A percentile compares a stretch with the other conserved stretches of the same genome.
Evolutionary conservation across 2,329 filamentous ascomycete species (phyloP).

Genomic region (Eutypa lata): DNA sequence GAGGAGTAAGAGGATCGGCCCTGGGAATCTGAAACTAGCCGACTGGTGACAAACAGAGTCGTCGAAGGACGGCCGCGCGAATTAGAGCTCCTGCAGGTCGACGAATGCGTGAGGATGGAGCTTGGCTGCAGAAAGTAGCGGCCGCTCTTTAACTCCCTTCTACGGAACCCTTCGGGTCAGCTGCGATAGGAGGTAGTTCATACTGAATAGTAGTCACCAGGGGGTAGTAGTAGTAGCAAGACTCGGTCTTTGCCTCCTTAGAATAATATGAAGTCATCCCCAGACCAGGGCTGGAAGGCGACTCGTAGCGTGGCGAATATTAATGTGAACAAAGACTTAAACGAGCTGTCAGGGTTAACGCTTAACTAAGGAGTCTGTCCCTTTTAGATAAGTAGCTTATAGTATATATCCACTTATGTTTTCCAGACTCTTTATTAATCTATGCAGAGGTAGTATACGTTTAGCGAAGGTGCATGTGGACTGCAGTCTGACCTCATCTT

Average conservation of each 20-base stretch:
- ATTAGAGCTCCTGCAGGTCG: constrained; percentile 27
- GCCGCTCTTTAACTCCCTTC: constrained; percentile 23
- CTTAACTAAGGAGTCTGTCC: too few species aligned
- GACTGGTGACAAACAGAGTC: constrained; percentile 15
- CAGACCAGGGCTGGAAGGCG: neutral
- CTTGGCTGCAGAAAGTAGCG: constrained; percentile 27
- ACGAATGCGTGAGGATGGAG: constrained; percentile 27
- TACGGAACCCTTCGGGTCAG: constrained; percentile 26
- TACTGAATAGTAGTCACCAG: neutral
- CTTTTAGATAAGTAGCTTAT: too few species aligned
- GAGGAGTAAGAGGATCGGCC: constrained; percentile 17
- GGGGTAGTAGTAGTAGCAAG: neutral
- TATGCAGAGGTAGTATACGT: neutral
- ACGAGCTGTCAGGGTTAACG: too few species aligned
- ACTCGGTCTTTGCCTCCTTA: neutral
- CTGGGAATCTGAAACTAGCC: constrained; percentile 20
- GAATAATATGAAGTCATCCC: neutral
- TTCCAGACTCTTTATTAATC: neutral
- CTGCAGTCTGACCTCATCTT: neutral
- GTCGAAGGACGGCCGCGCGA: constrained; percentile 12
- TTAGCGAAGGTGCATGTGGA: neutral
- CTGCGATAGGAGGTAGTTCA: neutral
- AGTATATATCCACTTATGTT: too few species aligned
- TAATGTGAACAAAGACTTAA: neutral
- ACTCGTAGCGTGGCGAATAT: neutral